These are phyloP conservation scores for Dactylellina parvicollis DNA, from an alignment of 2,329 filamentous ascomycete species.

Conservation along the genomic window DNA sequence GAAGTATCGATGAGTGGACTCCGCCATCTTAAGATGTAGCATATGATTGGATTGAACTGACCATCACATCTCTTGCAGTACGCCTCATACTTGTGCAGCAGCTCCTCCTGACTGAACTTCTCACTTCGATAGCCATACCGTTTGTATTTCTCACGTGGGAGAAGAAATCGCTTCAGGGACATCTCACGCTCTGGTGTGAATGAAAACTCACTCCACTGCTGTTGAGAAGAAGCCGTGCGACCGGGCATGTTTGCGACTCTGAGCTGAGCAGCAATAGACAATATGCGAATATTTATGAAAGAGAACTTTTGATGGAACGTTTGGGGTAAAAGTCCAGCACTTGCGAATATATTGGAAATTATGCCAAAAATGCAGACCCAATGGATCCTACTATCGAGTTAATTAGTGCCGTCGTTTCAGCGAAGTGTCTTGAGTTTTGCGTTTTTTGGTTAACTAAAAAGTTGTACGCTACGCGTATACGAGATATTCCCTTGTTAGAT, in stretches of 20 bases:
- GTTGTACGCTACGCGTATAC: no score
- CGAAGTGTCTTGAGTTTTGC: no score
- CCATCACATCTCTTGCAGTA: conserved; percentile 41
- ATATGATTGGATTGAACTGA: neutral
- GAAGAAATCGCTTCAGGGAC: conserved; percentile 10
- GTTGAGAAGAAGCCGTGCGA: conserved; percentile 2
- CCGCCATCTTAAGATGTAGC: neutral
- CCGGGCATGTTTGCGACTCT: conserved; percentile 26
- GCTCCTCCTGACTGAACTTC: conserved; percentile 26
- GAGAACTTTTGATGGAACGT: neutral
- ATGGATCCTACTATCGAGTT: neutral
- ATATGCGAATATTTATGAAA: neutral
- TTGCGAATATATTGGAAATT: neutral
- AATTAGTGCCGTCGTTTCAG: neutral
- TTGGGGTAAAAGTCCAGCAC: neutral
- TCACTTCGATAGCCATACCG: conserved; percentile 39
- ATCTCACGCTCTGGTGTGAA: conserved; percentile 25
- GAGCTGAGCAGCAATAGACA: neutral
- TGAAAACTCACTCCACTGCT: conserved; percentile 24
- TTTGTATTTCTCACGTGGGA: conserved; percentile 30
- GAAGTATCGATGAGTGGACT: no score
- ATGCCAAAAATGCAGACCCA: conserved; percentile 11
- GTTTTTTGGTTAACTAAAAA: no score
- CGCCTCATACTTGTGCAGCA: conserved; percentile 38
- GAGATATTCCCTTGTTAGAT: no score